Conservation (phyloP, 257 asterid genomes). For the Solanum etuberosum region DNA sequence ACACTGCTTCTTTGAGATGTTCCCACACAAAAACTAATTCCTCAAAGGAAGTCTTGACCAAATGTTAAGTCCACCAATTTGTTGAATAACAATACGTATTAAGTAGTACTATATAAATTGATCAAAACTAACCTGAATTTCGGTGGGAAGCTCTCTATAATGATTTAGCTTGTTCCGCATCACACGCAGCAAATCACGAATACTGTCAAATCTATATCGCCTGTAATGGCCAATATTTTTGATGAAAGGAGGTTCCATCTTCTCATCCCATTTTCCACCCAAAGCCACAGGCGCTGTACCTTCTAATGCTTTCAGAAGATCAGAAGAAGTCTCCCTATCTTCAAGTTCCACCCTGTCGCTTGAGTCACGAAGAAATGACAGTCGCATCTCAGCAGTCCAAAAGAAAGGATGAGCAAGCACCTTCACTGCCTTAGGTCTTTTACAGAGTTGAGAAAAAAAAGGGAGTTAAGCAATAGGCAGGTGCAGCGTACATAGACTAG, state of each 20-base stretch:
- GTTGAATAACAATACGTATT: neutral
- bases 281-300: slow-evolving; percentile 52
- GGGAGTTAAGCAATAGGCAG: neutral
- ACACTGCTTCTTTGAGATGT: neutral
- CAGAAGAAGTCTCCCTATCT: slow-evolving; percentile 55
- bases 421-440: slow-evolving; percentile 67
- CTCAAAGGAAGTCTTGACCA: neutral
- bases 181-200: slow-evolving; percentile 85
- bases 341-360: slow-evolving; percentile 93
- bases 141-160: slow-evolving; percentile 80
- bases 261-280: slow-evolving; percentile 81
- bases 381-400: slow-evolving; percentile 82
- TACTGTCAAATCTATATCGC: slow-evolving; percentile 67
- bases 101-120: neutral
- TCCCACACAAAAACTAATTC: neutral
- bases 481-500: neutral
- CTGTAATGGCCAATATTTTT: slow-evolving; percentile 59
- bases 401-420: slow-evolving; percentile 84
- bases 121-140: slow-evolving; percentile 59
- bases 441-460: neutral
- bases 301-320: slow-evolving; percentile 61
- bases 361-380: slow-evolving; percentile 80
- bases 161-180: slow-evolving; percentile 90
- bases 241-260: slow-evolving; percentile 64
- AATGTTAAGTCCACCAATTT: neutral